Evolutionary conservation across 805 yeast species (phyloP), one percentile per base, ranked within the genome.

Genomic region (Monosporozyma aerobia): DNA sequence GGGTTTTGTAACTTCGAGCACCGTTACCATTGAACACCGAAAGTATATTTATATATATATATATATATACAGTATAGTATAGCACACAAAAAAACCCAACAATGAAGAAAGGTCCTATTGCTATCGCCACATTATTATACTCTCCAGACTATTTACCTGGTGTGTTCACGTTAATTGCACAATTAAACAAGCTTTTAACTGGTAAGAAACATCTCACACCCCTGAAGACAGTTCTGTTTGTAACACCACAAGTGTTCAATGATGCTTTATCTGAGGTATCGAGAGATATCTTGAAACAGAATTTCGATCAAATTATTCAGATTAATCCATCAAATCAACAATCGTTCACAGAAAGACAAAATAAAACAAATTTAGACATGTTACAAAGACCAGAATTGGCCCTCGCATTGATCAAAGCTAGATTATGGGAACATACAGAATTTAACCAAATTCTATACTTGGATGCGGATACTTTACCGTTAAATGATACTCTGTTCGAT

Each of bases 381-480:
- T 55, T 81, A 57, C 66, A 71, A 23, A 69, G 85, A 57, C 81
- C 82, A 3, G 84, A 80, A 57, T 64, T 80, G 45, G 69, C 73
- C 25, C 73, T 73, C 53, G 78, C 84, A 2, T 74, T 74, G 57
- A 70, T 79, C 49, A 81, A 81, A 56, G 67, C 79, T 7, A 69
- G 74, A 50, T 60, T 79, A 33, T 81, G 83, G 78, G 68, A 71
- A 35, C 67, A 78, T 50, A 60, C 63, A 10, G 66, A 68, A 45
- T 74, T 60, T 60, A 77, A 77, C 11, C 74, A 71, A 50, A 64
- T 85, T 1, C 63, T 83, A 16, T 85, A 82, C 62, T 62, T 85
- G 53, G 94, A 85, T 65, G 73, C 81, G 2, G 94, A 85, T 65
- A 73, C 86, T 3, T 63, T 82, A 43, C 83, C 83, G 3, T 44